These are phyloP conservation scores for Polyporus tsugae DNA, from an alignment of 1,284 basidiomycete genomes.

Conservation along the genomic window DNA sequence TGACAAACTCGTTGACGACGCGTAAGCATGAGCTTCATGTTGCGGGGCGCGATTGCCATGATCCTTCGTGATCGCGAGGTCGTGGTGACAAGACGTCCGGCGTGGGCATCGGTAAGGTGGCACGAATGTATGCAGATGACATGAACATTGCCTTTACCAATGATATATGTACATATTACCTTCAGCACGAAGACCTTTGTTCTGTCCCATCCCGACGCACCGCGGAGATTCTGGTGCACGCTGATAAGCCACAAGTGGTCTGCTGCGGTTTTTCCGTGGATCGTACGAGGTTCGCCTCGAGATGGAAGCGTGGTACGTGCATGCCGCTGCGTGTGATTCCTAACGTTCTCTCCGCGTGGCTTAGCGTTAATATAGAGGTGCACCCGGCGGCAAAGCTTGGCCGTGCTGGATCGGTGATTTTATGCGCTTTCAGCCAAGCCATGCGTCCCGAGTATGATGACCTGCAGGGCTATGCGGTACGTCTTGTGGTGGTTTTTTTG, in stretches of 20 bases:
- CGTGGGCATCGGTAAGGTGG: neutral
- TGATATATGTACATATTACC: slow-evolving; percentile 30
- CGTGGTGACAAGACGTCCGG: neutral
- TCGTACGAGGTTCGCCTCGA: slow-evolving; percentile 28
- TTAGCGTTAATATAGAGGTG: neutral
- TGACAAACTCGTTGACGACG: slow-evolving; percentile 68
- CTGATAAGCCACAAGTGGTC: neutral
- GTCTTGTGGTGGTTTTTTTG: neutral
- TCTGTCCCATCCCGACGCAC: slow-evolving; percentile 10
- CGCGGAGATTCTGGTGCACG: slow-evolving; percentile 8
- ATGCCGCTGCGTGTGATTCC: slow-evolving; percentile 10
- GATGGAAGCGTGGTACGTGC: slow-evolving; percentile 16
- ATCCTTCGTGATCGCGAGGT: neutral
- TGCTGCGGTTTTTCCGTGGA: neutral
- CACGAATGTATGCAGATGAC: slow-evolving; percentile 15
- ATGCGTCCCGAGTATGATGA: neutral
- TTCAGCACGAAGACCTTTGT: slow-evolving; percentile 21
- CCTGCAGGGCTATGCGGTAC: neutral
- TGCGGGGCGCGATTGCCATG: slow-evolving; percentile 10
- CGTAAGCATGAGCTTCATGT: slow-evolving; percentile 29
- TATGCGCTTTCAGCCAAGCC: neutral
- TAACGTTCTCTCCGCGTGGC: neutral
- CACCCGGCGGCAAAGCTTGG: neutral
- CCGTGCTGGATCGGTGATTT: neutral
- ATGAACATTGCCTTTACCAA: slow-evolving; percentile 18